Percentiles rank a stretch among this genome's conserved stretches.
phyloP scores from a whole-genome alignment of 164 flowering plant species.

The Echeveria elegans region DNA sequence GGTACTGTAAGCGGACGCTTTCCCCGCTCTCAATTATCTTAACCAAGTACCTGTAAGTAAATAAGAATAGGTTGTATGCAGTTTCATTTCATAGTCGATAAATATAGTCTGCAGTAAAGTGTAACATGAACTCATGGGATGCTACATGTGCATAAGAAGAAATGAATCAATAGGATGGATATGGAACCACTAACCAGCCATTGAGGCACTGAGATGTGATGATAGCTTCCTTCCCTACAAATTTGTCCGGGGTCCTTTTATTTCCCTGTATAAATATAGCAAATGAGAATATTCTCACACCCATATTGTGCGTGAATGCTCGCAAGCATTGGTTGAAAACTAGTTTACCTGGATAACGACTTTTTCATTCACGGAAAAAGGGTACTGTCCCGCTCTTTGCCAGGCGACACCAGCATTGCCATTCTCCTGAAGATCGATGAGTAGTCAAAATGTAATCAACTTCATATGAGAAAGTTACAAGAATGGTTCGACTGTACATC shows the following conservation, averaged over 20 bases:
- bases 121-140: background rate
- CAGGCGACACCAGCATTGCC: conserved; percentile 47
- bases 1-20: conserved; percentile 80
- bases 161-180: background rate
- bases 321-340: background rate
- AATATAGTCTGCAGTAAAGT: conserved; percentile 18
- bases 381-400: conserved; percentile 71
- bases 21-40: conserved; percentile 81
- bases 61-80: too few relatives aligned
- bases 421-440: conserved; percentile 54
- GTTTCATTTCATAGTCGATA: too few relatives aligned
- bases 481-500: background rate
- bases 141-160: background rate
- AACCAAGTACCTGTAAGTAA: conserved; percentile 85
- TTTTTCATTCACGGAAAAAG: conserved; percentile 85
- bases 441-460: too few relatives aligned
- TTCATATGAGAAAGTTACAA: background rate
- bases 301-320: too few relatives aligned
- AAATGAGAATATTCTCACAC: too few relatives aligned
- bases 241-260: too few relatives aligned
- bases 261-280: too few relatives aligned
- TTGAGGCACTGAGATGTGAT: conserved; percentile 90
- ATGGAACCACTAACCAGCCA: conserved; percentile 54
- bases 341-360: conserved; percentile 73
- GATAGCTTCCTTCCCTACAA: conserved; percentile 94